These are phyloP conservation scores for Dentipellis fragilis DNA, from an alignment of 768 basidiomycete species.

Conservation along the genomic window DNA sequence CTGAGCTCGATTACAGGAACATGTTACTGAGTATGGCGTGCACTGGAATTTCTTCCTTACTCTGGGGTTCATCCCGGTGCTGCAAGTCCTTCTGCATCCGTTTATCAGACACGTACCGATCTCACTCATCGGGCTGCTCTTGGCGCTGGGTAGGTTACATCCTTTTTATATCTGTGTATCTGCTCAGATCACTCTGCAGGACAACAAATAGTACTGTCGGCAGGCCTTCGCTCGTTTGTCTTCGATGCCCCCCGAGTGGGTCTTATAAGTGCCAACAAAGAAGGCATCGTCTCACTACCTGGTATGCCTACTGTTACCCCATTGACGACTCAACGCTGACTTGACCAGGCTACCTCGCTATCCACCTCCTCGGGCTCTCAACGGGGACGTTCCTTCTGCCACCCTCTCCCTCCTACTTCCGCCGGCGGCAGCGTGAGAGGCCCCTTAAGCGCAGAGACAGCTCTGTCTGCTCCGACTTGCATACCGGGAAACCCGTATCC, in stretches of 20 bases:
- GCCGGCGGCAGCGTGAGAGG: slow-evolving; percentile 35
- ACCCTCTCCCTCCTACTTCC: slow-evolving; percentile 64
- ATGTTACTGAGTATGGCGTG: slow-evolving; percentile 89
- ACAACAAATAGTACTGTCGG: slow-evolving; percentile 61
- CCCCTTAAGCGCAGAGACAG: slow-evolving; percentile 3
- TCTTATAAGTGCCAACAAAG: slow-evolving; percentile 78
- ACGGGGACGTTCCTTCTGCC: slow-evolving; percentile 76
- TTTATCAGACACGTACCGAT: slow-evolving; percentile 47
- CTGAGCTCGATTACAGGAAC: slow-evolving; percentile 47
- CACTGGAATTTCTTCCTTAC: slow-evolving; percentile 99
- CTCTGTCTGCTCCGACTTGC: slow-evolving; percentile 14
- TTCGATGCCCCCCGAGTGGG: slow-evolving; percentile 52
- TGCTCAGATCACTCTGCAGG: slow-evolving; percentile 28
- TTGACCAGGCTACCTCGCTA: slow-evolving; percentile 70
- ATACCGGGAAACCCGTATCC: slow-evolving; percentile 5
- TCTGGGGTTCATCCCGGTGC: slow-evolving; percentile 65
- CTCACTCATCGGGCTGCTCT: slow-evolving; percentile 48
- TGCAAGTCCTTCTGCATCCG: slow-evolving; percentile 63
- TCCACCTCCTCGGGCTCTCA: slow-evolving; percentile 80
- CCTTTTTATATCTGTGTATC: neutral
- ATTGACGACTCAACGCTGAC: neutral
- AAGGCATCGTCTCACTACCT: slow-evolving; percentile 74
- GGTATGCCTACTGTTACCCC: slow-evolving; percentile 29
- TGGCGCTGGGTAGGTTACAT: slow-evolving; percentile 42
- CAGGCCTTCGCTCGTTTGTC: slow-evolving; percentile 52